Base-by-base conservation (phyloP, 2,329 filamentous ascomycete species). In the Lachnellula cervina region DNA sequence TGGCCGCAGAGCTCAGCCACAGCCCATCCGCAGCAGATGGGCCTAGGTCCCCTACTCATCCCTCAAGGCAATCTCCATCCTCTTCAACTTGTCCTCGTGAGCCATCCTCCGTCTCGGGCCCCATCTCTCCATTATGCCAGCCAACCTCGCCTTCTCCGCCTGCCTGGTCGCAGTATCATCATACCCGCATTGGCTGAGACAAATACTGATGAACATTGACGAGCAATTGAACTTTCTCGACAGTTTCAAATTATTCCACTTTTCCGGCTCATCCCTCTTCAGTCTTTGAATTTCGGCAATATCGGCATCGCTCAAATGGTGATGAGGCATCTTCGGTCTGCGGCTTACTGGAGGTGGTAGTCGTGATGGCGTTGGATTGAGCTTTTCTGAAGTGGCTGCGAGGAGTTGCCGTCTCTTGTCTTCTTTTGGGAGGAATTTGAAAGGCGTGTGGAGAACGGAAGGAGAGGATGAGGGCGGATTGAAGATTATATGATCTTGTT, bases 401-500 rank as follows among this genome's bases (percentile, higher is more conserved):
- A 70, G 55, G 16, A 68, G 57, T 48, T 67, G 57, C 51, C 62
- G 64, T 49, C 69, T 63, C 55, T 68, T 69, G 54, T 71, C 69
- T 40, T 69, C 66, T 59, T 74, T 76, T 52, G 83, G 83, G 32
- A 87, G 78, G 72, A 87, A 87, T 68, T 83, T 80, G 72, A 84
- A 79, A 55, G 83, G 83, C n/a, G 83, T 87, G 72, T 86, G 80
- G 65, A 76, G 77, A 55, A 84, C 81, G n/a, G 80, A 79, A 3
- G 79, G 73, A 54, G 76, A 73, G 9, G 80, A 75, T 16, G 79
- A 72, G 25, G 80, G 80, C 42, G 80, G 80, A 72, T 81, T 82
- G 73, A 80, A 82, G 68, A 83, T 76, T 67, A 83, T 77, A 56
- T 73, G 70, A 64, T 76, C 68, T 62, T 71, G 66, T 60, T 69